Evolutionary conservation across 1,284 basidiomycete genomes (phyloP).

Genomic region (Trichosporon inkin): DNA sequence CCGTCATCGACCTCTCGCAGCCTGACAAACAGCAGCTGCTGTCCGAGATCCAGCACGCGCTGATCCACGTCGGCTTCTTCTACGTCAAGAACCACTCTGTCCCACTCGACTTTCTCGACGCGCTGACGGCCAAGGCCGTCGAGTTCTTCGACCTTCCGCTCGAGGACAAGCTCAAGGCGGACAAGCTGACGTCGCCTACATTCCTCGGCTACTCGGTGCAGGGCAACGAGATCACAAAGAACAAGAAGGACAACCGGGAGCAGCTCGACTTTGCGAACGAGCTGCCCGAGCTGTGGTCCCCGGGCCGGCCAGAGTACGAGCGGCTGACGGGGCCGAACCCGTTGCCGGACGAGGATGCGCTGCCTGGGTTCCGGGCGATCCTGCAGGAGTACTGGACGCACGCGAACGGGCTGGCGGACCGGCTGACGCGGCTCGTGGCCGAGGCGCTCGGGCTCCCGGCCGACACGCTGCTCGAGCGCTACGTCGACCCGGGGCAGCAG

Average conservation of each 20-base stretch:
- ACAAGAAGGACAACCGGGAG: constrained; percentile 26
- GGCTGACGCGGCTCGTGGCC: constrained; percentile 15
- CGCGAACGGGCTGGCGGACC: constrained; percentile 14
- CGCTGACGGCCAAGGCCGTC: constrained; percentile 11
- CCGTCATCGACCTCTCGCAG: constrained; percentile 21
- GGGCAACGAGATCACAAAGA: constrained; percentile 26
- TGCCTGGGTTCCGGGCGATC: constrained; percentile 15
- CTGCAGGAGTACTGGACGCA: constrained; percentile 12
- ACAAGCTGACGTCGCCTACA: constrained; percentile 24
- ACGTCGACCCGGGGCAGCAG: constrained; percentile 15
- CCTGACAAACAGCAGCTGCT: constrained; percentile 14
- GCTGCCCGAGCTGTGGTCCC: constrained; percentile 16
- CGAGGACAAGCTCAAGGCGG: constrained; percentile 35
- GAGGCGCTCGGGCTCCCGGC: constrained; percentile 19
- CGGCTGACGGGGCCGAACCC: constrained; percentile 22
- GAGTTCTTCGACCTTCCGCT: constrained; percentile 35
- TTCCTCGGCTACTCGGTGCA: constrained; percentile 23
- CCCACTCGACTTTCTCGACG: constrained; percentile 11
- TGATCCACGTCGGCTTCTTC: constrained; percentile 23
- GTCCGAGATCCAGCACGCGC: constrained; percentile 19
- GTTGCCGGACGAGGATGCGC: constrained; percentile 10
- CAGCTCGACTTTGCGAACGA: constrained; percentile 26
- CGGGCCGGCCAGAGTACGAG: constrained; percentile 17
- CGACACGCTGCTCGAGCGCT: constrained; percentile 14
- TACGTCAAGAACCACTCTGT: constrained; percentile 24